Percentiles rank a stretch among this genome's conserved stretches.
Evolutionary conservation across 2,329 filamentous ascomycete genomes (phyloP).

Genomic region (Aureobasidium uvarum): DNA sequence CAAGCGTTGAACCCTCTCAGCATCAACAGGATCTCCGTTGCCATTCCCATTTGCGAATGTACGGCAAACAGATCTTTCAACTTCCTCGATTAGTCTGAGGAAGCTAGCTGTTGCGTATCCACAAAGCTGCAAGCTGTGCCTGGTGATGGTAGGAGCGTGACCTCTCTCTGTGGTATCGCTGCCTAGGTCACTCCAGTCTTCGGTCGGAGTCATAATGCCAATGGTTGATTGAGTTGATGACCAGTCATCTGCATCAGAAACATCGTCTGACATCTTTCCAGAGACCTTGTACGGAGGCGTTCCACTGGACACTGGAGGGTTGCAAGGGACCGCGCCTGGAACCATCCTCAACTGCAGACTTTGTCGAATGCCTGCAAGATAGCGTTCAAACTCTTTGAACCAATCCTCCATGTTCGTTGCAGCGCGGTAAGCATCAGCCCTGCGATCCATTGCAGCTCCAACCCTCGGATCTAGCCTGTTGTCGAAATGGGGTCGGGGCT

Average conservation of each 20-base stretch:
- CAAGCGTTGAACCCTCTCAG: not conserved
- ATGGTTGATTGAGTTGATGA: not conserved
- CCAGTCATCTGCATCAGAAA: not conserved
- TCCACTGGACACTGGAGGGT: no score
- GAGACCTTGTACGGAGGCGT: no score
- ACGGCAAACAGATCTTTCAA: not conserved
- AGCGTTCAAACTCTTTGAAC: not conserved
- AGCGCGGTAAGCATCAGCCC: not conserved
- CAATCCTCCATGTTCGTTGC: not conserved
- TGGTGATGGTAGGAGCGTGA: not conserved
- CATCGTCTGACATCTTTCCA: no score
- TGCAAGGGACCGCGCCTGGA: no score
- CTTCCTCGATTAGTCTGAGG: not conserved
- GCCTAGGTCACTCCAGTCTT: not conserved
- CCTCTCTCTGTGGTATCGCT: not conserved
- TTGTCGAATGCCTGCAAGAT: not conserved
- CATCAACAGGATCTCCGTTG: not conserved
- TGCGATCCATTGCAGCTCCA: not conserved
- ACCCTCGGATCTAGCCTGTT: no score
- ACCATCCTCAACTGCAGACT: not conserved
- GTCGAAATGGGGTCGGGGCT: no score
- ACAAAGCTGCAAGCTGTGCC: not conserved
- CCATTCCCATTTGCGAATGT: no score
- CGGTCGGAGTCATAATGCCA: not conserved
- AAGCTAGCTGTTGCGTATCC: not conserved